Base-by-base conservation (phyloP, 2,329 filamentous ascomycete genomes). In the Gyromitra esculenta region DNA sequence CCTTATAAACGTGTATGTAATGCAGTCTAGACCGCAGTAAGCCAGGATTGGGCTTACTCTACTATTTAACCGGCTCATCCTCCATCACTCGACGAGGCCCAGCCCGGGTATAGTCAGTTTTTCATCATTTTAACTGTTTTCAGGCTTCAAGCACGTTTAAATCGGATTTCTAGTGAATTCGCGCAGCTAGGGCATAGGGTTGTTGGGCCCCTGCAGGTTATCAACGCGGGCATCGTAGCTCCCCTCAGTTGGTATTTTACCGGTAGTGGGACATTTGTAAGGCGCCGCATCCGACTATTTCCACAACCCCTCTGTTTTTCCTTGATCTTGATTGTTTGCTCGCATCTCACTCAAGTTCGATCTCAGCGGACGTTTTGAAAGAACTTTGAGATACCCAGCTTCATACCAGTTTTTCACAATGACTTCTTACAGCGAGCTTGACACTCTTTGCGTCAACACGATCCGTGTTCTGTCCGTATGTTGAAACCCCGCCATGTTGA, bases 361-460 rank as follows among this genome's bases (percentile, higher is more conserved):
- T 65, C 64, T 64, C 71, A 74, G 71, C 56, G 37, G 63, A 68
- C 54, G 18, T 56, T 64, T 54, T 50, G 35, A 70, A 50, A 71
- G 59, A 71, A 35, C 41, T 71, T 63, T 35, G 41, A 75, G 66
- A 70, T 75, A 75, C 65, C 37, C 57, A 75, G 18, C 48, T 64
- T 62, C 48, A 54, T 56, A 63, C 43, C 57, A 25, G 37, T 60
- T 74, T 74, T 52, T 60, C 64, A 75, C 66, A 50, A 98, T 98
- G 95, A 90, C 90, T 85, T 97, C 90, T 85, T 97, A 92, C 89
- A 88, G 89, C 85, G 92, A 98, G 83, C 85, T 91, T 84, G 96
- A 99, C 85, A 87, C 91, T 88, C 89, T 94, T 86, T 92, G 93
- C 84, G 93, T 99, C 87, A 98, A 98, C 91, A 97, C 95, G 85